Base-by-base conservation (phyloP, 129 eudicot genomes). In the Escallonia herrerae region DNA sequence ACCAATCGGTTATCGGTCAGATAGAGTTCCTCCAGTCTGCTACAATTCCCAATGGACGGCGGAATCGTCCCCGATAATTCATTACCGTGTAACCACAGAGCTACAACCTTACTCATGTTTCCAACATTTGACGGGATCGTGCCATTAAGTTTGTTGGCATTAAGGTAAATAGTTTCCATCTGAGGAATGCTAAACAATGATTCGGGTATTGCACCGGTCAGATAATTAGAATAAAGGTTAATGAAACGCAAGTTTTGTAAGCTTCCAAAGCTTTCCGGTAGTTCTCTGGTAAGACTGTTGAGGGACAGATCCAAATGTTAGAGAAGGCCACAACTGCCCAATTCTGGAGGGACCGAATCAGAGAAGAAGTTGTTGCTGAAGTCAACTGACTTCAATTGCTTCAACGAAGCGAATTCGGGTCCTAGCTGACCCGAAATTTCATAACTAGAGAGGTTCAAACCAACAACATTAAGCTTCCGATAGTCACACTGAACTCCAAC, bases 341-440 rank as follows among this genome's bases (percentile, higher is more conserved):
- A 40, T 6, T 70, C 76, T 8, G 52, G 50, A 51, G 97, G 91
- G 45, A 90, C 77, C 6, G 86, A 42, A 56, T 84, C 91, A 4
- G 75, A 73, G 12, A 90, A 70, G 46, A 40, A 41, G 65, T 90
- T 90, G 10, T 0, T 15, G 63, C 74, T 73, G 3, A 90, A 48
- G 43, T 90, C 93, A 53, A 90, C 58, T 33, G 77, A 44, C 11
- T 40, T 62, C 68, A 91, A 71, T 56, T 74, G 76, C 11, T 48
- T 72, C 12, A 91, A 62, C 67, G 60, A 43, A 8, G 68, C 79
- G 42, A 87, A 70, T 61, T 85, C 77, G 0, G 90, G 82, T 14
- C 90, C 87, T 51, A 82, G 65, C 37, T n/a, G 55, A 14, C 95
- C 97, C 0, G 97, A 85, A 52, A 91, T 82, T 2, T 73, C 74